Evolutionary conservation across 306 rosid genomes (phyloP), one percentile per base, ranked within the genome.

Genomic region (Hippophae gyantsensis): DNA sequence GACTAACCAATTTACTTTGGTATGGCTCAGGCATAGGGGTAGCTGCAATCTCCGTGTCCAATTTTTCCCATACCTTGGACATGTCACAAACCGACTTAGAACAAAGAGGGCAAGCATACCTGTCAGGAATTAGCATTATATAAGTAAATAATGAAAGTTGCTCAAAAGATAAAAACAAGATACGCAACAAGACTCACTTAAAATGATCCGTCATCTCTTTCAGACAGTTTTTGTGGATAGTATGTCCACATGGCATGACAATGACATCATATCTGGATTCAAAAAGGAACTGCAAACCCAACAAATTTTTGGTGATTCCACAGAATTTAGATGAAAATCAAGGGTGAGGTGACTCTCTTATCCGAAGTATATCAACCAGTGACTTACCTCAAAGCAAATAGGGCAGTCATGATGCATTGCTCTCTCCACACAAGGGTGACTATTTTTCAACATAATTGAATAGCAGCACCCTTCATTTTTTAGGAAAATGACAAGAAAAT

Each of bases 381-480:
- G 52, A 48, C 59, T 60, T 76, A 87, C 97, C 97, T 90, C 97
- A 64, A 82, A 87, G 71, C 96, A 87, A 74, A 90, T 75, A 57
- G 96, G 94, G 66, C 96, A 90, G 72, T 90, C 85, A 5, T 90
- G 96, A 75, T 90, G 95, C 94, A 84, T 87, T 57, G 97, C 97
- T 64, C 95, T 84, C 77, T 90, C 97, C 57, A 90, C 84, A 53
- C 97, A 90, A 23, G 86, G 87, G 75, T 90, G 97, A 48, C 89
- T 63, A 62, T 81, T 71, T 68, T 85, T 85, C 63, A 87, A 45
- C 74, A 77, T 25, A 53, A 51, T 53, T 10, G 97, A 76, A 76
- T 81, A 68, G 76, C 95, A 90, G 81, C 97, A 90, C 65, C 95
- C 97, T 87, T 45, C 50, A 55, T 49, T 69, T 9, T 11, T 43